Evolutionary conservation across 2,329 filamentous ascomycete genomes (phyloP).

Genomic region (Exophiala phaeomuriformis): DNA sequence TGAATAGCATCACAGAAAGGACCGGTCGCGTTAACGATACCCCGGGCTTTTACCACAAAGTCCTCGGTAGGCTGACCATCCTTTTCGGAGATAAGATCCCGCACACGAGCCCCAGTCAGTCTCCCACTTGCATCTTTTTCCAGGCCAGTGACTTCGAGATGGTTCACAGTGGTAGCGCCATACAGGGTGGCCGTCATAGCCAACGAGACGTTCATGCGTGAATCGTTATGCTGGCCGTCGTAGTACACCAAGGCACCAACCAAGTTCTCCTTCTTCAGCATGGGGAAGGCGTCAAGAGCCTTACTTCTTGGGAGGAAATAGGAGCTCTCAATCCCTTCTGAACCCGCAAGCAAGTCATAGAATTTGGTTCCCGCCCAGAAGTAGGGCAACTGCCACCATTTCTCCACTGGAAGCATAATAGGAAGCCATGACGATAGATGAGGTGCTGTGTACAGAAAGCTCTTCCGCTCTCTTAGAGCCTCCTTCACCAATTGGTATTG

Average conservation of each 20-base stretch:
- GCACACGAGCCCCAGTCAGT: conserved; percentile 65
- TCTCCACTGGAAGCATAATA: conserved; percentile 73
- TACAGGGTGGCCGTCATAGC: conserved; percentile 86
- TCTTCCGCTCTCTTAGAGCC: conserved; percentile 71
- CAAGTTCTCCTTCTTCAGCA: conserved; percentile 72
- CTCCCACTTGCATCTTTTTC: conserved; percentile 66
- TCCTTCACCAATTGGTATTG: conserved; percentile 72
- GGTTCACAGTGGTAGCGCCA: conserved; percentile 73
- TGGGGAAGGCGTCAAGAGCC: conserved; percentile 78
- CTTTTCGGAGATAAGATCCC: conserved; percentile 60
- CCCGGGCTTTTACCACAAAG: conserved; percentile 62
- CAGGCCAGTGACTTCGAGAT: conserved; percentile 70
- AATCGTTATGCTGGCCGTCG: conserved; percentile 86
- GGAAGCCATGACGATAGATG: conserved; percentile 74
- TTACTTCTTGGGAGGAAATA: conserved; percentile 84
- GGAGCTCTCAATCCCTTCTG: conserved; percentile 79
- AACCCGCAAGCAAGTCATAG: conserved; percentile 78
- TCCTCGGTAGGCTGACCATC: conserved; percentile 57
- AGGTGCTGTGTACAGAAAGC: conserved; percentile 73
- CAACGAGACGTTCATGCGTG: conserved; percentile 82
- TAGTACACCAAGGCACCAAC: conserved; percentile 84
- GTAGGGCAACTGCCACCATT: conserved; percentile 79
- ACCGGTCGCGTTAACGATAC: conserved; percentile 83
- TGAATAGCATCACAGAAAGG: conserved; percentile 80
- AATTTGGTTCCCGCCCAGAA: conserved; percentile 66